Base-by-base conservation (phyloP, 75 land plant species). In the Ceratopteris richardii region DNA sequence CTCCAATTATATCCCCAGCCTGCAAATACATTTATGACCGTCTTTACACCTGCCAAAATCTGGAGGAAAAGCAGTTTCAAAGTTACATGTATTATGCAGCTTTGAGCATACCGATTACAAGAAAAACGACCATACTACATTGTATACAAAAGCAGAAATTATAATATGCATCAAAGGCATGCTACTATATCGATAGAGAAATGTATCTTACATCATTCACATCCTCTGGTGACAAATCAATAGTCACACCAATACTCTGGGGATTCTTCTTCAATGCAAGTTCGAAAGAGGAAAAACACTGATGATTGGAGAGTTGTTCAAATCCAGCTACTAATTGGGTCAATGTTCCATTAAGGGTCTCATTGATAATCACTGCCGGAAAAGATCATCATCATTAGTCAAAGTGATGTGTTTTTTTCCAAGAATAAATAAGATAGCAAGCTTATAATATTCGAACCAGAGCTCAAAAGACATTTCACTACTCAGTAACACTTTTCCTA, bases 1-100 rank as follows among this genome's bases (percentile, higher is more conserved):
- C 78, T 31, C 78, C 78, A 76, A 43, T 59, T 76, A 44, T 76
- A 76, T 29, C 78, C 78, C 75, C 75, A 71, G 2, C 67, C 19
- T 17, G 40, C 44, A 48, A 67, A 48, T 43, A 67, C 31, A 24
- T 30, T 36, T 23, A 47, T 17, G 14, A 62, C 29, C 16, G 23
- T 43, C 44, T 47, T 60, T 17, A 67, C 58, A 44, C 31, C 66
- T 7, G 39, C 17, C 26, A 74, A 28, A 56, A 73, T 58, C 74
- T 74, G 67, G 24, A 37, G 31, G 23, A 28, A 61, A 17, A 29
- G 9, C 3, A 9, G 9, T 3, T 33, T 33, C 7, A n/a, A n/a
- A n/a, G n/a, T n/a, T n/a, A n/a, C n/a, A n/a, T n/a, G n/a, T n/a
- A n/a, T n/a, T n/a, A n/a, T n/a, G n/a, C n/a, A n/a, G n/a, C n/a